phyloP scores from a whole-genome alignment of 805 yeast species.

The Wickerhamiella siamensis region DNA sequence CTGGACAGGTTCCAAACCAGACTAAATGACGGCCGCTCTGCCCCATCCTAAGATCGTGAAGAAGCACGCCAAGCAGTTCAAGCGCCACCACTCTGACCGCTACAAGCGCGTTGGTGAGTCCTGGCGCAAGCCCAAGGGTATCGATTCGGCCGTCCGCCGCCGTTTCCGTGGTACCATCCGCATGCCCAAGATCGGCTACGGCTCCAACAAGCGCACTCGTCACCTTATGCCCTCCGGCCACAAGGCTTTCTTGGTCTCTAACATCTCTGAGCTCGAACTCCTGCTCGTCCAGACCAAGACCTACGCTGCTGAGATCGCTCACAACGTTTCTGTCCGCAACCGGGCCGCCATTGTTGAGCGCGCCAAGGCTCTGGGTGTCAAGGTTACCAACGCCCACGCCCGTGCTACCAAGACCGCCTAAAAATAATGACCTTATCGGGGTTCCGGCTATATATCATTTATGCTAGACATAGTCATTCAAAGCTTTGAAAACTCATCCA shows the following conservation, averaged over 20 bases:
- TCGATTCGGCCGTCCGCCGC: conserved; percentile 99
- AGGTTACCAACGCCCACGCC: conserved; percentile 99
- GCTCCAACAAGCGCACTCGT: conserved; percentile 98
- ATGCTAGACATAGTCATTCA: neutral
- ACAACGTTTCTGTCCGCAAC: conserved; percentile 96
- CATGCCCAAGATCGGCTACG: conserved; percentile 99
- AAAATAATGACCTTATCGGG: conserved; percentile 15
- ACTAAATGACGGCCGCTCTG: conserved; percentile 84
- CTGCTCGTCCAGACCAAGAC: conserved; percentile 94
- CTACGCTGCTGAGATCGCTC: conserved; percentile 99
- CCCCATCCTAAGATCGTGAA: conserved; percentile 99
- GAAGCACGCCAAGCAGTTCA: conserved; percentile 98
- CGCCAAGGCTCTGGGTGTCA: conserved; percentile 96
- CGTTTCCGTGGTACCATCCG: conserved; percentile 95
- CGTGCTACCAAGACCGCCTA: conserved; percentile 97
- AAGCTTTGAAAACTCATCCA: too few relatives aligned
- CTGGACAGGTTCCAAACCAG: neutral
- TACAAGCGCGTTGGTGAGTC: conserved; percentile 94
- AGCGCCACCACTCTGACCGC: conserved; percentile 99
- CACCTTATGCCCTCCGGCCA: conserved; percentile 94
- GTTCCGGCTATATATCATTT: neutral
- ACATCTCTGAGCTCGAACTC: conserved; percentile 86
- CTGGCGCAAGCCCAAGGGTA: conserved; percentile 99
- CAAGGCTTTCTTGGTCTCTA: conserved; percentile 89
- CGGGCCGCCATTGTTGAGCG: conserved; percentile 90